A percentile compares a stretch with the other conserved stretches of the same genome.
Conservation (phyloP, 2,329 filamentous ascomycete genomes). For the Helicocarpus griseus region DNA sequence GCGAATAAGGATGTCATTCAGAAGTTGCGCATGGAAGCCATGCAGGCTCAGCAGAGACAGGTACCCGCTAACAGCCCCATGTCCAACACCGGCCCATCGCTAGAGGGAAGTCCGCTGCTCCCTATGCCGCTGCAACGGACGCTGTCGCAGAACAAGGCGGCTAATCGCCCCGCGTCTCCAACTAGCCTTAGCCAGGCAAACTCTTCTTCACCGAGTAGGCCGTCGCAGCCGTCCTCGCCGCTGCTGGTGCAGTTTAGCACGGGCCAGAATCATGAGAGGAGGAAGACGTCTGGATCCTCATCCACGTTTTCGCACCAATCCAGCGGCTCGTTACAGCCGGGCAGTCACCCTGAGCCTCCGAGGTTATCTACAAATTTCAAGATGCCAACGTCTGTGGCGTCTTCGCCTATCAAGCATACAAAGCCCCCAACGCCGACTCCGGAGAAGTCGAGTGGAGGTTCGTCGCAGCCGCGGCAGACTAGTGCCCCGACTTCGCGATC, state of each 20-base stretch:
- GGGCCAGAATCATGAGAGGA: constrained; percentile 65
- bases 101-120: constrained; percentile 79
- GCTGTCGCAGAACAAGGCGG: constrained; percentile 69
- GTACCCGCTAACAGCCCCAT: constrained; percentile 23
- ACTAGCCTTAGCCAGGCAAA: constrained; percentile 69
- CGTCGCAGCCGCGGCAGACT: constrained; percentile 46
- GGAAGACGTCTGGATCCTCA: constrained; percentile 86
- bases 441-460: constrained; percentile 52
- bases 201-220: constrained; percentile 80
- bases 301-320: constrained; percentile 65
- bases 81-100: constrained; percentile 53
- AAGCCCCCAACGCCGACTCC: constrained; percentile 40
- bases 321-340: constrained; percentile 58
- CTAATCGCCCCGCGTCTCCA: constrained; percentile 74
- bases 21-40: constrained; percentile 82
- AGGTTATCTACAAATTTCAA: constrained; percentile 47
- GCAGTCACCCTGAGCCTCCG: constrained; percentile 61
- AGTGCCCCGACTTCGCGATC: constrained; percentile 56
- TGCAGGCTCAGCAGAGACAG: constrained; percentile 56
- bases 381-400: constrained; percentile 39
- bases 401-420: constrained; percentile 44
- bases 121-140: constrained; percentile 72
- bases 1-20: constrained; percentile 99
- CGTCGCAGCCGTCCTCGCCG: constrained; percentile 76
- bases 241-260: constrained; percentile 95